phyloP scores from a whole-genome alignment of 2,329 filamentous ascomycete genomes.

The Plenodomus tracheiphilus region DNA sequence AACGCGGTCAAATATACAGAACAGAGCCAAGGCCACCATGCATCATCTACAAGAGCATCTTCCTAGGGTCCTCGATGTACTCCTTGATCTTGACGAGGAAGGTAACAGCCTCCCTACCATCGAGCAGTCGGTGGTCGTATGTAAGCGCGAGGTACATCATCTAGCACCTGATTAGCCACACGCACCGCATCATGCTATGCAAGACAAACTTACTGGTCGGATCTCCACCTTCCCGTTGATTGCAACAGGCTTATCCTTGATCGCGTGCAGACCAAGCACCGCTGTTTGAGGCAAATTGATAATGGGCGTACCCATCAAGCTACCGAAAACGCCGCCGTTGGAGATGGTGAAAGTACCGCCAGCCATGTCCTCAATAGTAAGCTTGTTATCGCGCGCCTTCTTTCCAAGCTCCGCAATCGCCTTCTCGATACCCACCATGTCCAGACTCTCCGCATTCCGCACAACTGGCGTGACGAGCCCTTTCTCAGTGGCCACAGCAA shows the following conservation, averaged over 20 bases:
- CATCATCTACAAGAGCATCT: constrained; percentile 70
- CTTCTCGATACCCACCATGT: constrained; percentile 86
- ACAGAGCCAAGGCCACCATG: neutral
- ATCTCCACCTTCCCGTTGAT: constrained; percentile 94
- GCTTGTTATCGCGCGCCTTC: constrained; percentile 95
- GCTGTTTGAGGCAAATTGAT: constrained; percentile 95
- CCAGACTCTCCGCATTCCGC: constrained; percentile 86
- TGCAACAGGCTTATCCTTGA: constrained; percentile 89
- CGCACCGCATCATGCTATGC: neutral
- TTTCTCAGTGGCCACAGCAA: constrained; percentile 96
- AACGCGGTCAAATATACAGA: neutral
- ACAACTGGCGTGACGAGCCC: constrained; percentile 96
- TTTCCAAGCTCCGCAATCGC: constrained; percentile 91
- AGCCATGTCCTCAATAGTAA: constrained; percentile 99
- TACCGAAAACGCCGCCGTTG: constrained; percentile 96
- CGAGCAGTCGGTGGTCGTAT: constrained; percentile 94
- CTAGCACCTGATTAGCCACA: constrained; percentile 35
- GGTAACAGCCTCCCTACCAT: constrained; percentile 92
- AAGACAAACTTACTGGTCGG: constrained; percentile 63
- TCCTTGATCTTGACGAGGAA: constrained; percentile 98
- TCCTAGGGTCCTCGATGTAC: constrained; percentile 91
- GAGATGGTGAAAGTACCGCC: constrained; percentile 98
- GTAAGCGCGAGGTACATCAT: constrained; percentile 99
- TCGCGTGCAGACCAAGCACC: constrained; percentile 90
- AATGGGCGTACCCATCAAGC: constrained; percentile 95